Conservation (phyloP, 1,284 basidiomycete genomes). For the Sutorius eximius region DNA sequence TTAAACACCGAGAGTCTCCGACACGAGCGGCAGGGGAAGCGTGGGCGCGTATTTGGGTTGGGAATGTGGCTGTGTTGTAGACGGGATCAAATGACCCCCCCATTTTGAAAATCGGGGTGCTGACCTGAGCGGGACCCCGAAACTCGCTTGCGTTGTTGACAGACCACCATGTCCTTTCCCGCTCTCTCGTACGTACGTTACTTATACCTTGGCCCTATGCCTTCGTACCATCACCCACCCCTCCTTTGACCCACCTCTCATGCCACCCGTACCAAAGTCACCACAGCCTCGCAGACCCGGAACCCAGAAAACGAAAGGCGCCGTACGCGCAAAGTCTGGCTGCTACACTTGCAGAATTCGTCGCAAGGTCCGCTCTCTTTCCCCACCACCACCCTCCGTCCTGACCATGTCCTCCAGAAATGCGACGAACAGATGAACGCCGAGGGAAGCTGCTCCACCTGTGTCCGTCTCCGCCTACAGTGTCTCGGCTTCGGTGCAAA, state of each 20-base stretch:
- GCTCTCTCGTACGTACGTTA: slow-evolving; percentile 25
- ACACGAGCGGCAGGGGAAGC: slow-evolving; percentile 12
- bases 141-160: slow-evolving; percentile 13
- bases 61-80: neutral
- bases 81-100: slow-evolving; percentile 21
- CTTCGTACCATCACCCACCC: neutral
- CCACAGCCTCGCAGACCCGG: slow-evolving; percentile 45
- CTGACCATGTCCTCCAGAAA: slow-evolving; percentile 51
- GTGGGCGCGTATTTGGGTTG: neutral
- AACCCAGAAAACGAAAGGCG: slow-evolving; percentile 72
- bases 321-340: slow-evolving; percentile 77
- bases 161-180: slow-evolving; percentile 11
- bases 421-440: slow-evolving; percentile 72
- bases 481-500: slow-evolving; percentile 83
- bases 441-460: slow-evolving; percentile 69
- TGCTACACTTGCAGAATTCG: slow-evolving; percentile 84
- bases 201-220: slow-evolving; percentile 37
- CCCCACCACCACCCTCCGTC: slow-evolving; percentile 9
- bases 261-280: slow-evolving; percentile 41
- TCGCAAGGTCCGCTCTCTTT: slow-evolving; percentile 56
- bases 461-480: slow-evolving; percentile 75
- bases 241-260: slow-evolving; percentile 2
- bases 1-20: slow-evolving; percentile 17
- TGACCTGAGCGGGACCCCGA: slow-evolving; percentile 23
- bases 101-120: slow-evolving; percentile 22